phyloP scores from a whole-genome alignment of 2,329 filamentous ascomycete genomes.

The Ophiocordyceps sinensis region DNA sequence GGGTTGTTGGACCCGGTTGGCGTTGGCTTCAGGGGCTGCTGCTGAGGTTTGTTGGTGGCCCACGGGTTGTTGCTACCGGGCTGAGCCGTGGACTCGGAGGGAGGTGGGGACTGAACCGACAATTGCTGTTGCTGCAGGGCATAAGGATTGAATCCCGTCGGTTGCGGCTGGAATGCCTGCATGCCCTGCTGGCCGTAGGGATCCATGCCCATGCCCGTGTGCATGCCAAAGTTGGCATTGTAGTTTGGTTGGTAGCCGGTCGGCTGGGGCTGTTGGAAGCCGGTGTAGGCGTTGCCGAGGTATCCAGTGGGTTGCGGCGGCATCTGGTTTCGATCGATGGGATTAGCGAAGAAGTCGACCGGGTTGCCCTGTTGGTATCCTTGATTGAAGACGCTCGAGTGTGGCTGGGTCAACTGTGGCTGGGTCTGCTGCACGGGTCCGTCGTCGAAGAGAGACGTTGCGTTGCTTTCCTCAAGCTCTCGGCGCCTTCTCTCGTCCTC shows the following conservation, averaged over 20 bases:
- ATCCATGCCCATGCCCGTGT: no score
- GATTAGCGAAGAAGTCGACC: slow-evolving; percentile 96
- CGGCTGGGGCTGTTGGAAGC: slow-evolving; percentile 30
- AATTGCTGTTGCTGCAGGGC: slow-evolving; percentile 27
- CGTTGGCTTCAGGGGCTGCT: slow-evolving; percentile 57
- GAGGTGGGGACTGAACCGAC: slow-evolving; percentile 17
- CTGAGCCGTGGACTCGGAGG: slow-evolving; percentile 48
- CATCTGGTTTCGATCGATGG: slow-evolving; percentile 61
- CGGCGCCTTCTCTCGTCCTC: slow-evolving; percentile 82
- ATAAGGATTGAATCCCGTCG: slow-evolving; percentile 41
- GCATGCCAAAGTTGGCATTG: slow-evolving; percentile 51
- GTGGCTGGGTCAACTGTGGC: slow-evolving; percentile 65
- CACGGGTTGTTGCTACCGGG: slow-evolving; percentile 91
- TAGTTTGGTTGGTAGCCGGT: slow-evolving; percentile 45
- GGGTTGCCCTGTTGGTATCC: slow-evolving; percentile 94
- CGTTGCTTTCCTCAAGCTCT: slow-evolving; percentile 77
- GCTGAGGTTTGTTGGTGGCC: slow-evolving; percentile 48
- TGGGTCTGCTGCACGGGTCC: slow-evolving; percentile 44
- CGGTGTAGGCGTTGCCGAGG: slow-evolving; percentile 40
- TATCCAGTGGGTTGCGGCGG: slow-evolving; percentile 72
- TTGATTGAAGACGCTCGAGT: slow-evolving; percentile 92
- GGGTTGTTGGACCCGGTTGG: slow-evolving; percentile 97
- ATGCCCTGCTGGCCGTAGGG: slow-evolving; percentile 41
- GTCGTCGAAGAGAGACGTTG: slow-evolving; percentile 80
- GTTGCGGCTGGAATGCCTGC: slow-evolving; percentile 34